phyloP scores from a whole-genome alignment of 116 monocot genomes.

The Papilionanthe hybrid region DNA sequence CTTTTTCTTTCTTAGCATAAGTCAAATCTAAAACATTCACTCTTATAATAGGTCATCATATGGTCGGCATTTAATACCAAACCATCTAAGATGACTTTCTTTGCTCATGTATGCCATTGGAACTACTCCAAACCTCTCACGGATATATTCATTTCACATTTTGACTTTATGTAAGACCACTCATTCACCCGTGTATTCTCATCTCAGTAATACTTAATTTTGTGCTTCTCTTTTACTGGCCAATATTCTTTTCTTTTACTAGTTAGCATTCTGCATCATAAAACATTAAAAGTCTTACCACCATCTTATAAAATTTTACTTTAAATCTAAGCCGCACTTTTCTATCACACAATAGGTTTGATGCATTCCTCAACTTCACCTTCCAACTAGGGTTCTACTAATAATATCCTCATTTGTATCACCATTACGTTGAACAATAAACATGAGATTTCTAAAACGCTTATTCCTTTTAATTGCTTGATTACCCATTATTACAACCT shows the following conservation, averaged over 20 bases:
- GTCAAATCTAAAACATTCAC: too few species aligned
- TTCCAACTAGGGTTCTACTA: neutral
- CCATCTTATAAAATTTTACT: neutral
- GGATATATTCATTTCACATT: neutral
- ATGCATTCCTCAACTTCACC: neutral
- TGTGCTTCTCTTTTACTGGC: neutral
- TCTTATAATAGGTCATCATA: too few species aligned
- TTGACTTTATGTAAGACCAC: neutral
- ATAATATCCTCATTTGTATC: neutral
- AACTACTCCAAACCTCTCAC: neutral
- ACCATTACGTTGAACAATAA: too few species aligned
- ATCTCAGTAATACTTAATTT: neutral
- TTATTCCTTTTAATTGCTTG: too few species aligned
- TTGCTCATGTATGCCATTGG: neutral
- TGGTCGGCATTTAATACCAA: neutral
- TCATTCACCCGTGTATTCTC: neutral
- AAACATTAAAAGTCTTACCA: neutral
- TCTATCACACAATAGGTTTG: neutral
- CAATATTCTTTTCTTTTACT: neutral
- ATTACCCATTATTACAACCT: too few species aligned
- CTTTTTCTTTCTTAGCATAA: too few species aligned
- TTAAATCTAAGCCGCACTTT: neutral
- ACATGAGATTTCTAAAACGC: too few species aligned
- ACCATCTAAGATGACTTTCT: neutral
- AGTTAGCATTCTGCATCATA: neutral